phyloP scores from a whole-genome alignment of 306 rosid species.

The Senna siamea region DNA sequence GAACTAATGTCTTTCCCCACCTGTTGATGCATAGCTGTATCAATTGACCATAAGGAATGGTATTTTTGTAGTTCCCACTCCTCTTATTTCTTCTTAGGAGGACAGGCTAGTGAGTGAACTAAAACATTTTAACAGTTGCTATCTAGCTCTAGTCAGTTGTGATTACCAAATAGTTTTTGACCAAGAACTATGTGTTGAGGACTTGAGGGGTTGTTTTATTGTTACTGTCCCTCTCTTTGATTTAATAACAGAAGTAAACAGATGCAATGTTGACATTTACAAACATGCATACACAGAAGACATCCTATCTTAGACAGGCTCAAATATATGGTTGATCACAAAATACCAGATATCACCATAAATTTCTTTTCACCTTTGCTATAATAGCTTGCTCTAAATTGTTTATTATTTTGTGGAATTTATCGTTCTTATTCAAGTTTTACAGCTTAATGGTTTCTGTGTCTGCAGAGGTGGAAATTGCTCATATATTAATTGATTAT shows the following conservation, averaged over 20 bases:
- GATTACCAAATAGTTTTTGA: background rate
- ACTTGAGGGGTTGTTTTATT: background rate
- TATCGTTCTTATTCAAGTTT: slow-evolving; percentile 16
- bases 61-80: background rate
- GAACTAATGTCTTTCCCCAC: background rate
- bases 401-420: slow-evolving; percentile 2
- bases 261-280: background rate
- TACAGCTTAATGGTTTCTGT: slow-evolving; percentile 32
- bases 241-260: slow-evolving; percentile 5
- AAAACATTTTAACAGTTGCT: background rate
- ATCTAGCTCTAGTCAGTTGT: background rate
- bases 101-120: background rate
- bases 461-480: slow-evolving; percentile 48
- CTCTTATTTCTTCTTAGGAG: background rate
- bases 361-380: background rate
- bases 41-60: background rate
- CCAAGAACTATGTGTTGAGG: background rate
- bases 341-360: slow-evolving; percentile 7
- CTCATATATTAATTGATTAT: slow-evolving; percentile 31
- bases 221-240: background rate
- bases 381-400: background rate
- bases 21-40: background rate
- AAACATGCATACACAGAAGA: background rate
- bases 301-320: background rate
- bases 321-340: slow-evolving; percentile 13